Conservation (phyloP, 1,139 yeast genomes). For the Diutina pseudorugosa region DNA sequence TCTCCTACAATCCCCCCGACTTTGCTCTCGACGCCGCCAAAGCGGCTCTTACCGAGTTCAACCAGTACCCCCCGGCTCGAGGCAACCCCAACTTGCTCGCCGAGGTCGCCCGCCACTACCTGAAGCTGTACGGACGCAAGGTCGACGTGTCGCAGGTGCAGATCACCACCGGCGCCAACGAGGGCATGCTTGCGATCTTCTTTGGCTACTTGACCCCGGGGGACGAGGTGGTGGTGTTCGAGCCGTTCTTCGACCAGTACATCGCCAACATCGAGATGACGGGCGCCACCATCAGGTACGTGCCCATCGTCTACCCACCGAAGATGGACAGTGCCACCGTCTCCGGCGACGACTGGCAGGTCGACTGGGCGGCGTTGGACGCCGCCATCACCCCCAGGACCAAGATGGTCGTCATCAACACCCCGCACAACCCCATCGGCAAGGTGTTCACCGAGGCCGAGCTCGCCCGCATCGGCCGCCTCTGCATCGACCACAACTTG, state of each 20-base stretch:
- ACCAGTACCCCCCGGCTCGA: slow-evolving; percentile 86
- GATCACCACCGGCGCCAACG: slow-evolving; percentile 94
- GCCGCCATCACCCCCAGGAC: slow-evolving; percentile 62
- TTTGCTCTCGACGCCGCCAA: slow-evolving; percentile 82
- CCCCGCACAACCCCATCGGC: slow-evolving; percentile 96
- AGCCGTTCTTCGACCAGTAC: slow-evolving; percentile 95
- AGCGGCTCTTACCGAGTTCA: slow-evolving; percentile 55
- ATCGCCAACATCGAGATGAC: slow-evolving; percentile 86
- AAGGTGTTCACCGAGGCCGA: slow-evolving; percentile 74
- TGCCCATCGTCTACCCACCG: slow-evolving; percentile 73
- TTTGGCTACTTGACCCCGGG: slow-evolving; percentile 79
- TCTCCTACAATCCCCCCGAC: slow-evolving; percentile 86
- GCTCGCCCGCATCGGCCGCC: slow-evolving; percentile 56
- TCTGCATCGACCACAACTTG: slow-evolving; percentile 76
- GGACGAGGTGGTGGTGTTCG: slow-evolving; percentile 95
- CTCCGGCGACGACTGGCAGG: slow-evolving; percentile 75
- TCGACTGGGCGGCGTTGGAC: slow-evolving; percentile 69
- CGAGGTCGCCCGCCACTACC: slow-evolving; percentile 60
- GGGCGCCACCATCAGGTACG: slow-evolving; percentile 84
- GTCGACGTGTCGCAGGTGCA: slow-evolving; percentile 55
- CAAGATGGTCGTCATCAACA: slow-evolving; percentile 74
- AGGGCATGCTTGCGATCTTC: slow-evolving; percentile 78
- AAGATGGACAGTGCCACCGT: slow-evolving; percentile 54
- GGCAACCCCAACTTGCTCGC: slow-evolving; percentile 71
- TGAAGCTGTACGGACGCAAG: slow-evolving; percentile 50